Percentiles rank a stretch among this genome's conserved stretches.
phyloP scores from a whole-genome alignment of 805 yeast genomes.

The Jamesozyma piceae region DNA sequence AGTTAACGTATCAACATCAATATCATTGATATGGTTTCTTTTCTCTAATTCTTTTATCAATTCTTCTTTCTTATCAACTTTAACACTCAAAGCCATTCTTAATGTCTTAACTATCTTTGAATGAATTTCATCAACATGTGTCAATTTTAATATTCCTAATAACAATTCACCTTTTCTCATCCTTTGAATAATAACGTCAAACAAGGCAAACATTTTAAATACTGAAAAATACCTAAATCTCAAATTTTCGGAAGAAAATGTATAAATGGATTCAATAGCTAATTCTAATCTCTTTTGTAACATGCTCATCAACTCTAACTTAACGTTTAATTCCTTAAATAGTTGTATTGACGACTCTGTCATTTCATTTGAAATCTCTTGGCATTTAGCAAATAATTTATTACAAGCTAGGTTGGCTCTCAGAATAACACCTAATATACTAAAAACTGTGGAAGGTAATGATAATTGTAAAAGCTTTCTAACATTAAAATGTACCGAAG shows the following conservation, averaged over 20 bases:
- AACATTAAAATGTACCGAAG: slow-evolving; percentile 18
- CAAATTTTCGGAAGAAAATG: slow-evolving; percentile 19
- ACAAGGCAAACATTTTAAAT: slow-evolving; percentile 24
- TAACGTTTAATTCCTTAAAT: slow-evolving; percentile 5
- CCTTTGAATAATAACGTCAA: slow-evolving; percentile 24
- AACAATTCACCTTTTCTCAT: slow-evolving; percentile 24
- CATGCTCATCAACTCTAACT: slow-evolving; percentile 16
- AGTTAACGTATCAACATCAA: slow-evolving; percentile 8
- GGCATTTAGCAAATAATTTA: slow-evolving; percentile 12
- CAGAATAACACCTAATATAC: slow-evolving; percentile 19
- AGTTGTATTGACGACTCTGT: neutral
- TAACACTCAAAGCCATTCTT: slow-evolving; percentile 20
- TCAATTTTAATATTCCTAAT: slow-evolving; percentile 14
- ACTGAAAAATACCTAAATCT: slow-evolving; percentile 27
- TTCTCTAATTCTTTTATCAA: slow-evolving; percentile 14
- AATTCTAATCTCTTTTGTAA: slow-evolving; percentile 20
- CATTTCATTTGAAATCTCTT: slow-evolving; percentile 6
- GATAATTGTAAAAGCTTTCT: slow-evolving; percentile 24
- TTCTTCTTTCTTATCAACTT: slow-evolving; percentile 14
- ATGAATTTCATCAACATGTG: slow-evolving; percentile 14
- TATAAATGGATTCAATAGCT: slow-evolving; percentile 18
- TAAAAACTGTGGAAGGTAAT: slow-evolving; percentile 20
- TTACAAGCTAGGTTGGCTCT: slow-evolving; percentile 20
- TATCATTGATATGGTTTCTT: slow-evolving; percentile 13
- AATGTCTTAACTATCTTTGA: slow-evolving; percentile 18